Conservation (phyloP, 2,329 filamentous ascomycete genomes). For the Bipolaris sorokiniana region DNA sequence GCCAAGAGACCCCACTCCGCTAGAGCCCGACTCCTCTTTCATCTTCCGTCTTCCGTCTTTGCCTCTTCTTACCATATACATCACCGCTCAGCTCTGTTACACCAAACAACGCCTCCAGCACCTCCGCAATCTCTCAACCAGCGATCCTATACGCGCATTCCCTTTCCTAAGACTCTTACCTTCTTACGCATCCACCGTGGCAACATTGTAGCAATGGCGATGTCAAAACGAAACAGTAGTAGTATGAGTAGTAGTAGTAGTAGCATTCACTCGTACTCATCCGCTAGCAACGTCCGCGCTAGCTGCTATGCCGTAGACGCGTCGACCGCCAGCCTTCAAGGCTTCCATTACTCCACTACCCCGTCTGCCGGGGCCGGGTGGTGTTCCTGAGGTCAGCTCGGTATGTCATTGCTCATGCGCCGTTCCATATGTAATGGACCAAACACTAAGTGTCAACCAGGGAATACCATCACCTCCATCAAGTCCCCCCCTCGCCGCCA, state of each 20-base stretch:
- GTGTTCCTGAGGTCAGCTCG: conserved; percentile 55
- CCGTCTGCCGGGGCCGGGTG: conserved; percentile 68
- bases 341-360: conserved; percentile 71
- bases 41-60: conserved; percentile 13
- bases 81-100: conserved; percentile 2
- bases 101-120: conserved; percentile 11
- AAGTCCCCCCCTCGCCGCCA: conserved; percentile 82
- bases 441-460: conserved; percentile 47
- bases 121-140: conserved; percentile 2
- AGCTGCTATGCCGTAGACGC: conserved; percentile 85
- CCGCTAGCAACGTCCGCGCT: conserved; percentile 79
- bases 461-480: conserved; percentile 82
- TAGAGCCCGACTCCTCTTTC: conserved; percentile 26
- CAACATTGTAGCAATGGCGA: conserved; percentile 67
- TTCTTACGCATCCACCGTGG: conserved; percentile 48
- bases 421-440: background rate
- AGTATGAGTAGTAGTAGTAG: conserved; percentile 71
- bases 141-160: background rate
- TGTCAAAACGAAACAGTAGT: conserved; percentile 71
- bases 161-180: background rate
- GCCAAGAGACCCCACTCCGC: conserved; percentile 16
- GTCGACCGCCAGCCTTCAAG: conserved; percentile 65
- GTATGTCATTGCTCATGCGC: conserved; percentile 33
- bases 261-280: conserved; percentile 62
- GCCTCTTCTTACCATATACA: conserved; percentile 18